Base-by-base conservation (phyloP, 2,329 filamentous ascomycete genomes). In the Triangularia setosa region DNA sequence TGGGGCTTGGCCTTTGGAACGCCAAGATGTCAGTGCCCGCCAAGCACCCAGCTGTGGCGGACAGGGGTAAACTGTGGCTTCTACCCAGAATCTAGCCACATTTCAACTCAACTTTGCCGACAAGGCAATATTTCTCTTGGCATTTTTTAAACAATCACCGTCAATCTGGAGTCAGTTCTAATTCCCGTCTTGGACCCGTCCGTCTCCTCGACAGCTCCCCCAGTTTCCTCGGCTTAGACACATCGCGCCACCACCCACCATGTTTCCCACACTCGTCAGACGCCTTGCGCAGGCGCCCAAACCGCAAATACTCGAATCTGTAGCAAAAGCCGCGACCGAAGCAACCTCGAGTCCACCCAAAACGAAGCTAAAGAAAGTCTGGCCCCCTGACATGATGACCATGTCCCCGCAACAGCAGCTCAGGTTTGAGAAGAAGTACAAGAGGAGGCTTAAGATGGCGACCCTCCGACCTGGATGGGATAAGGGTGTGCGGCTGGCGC, bases 401-500 rank as follows among this genome's bases (percentile, higher is more conserved):
- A 83, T 94, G 65, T 86, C 86, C 40, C 79, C 82, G 56, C 90
- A 90, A 75, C 87, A 93, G 73, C 88, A 93, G 76, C 90, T 93
- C 74, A 84, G 87, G 53, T 88, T 92, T 70, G 91, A 94, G 80
- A 87, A 90, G 75, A 88, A 90, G 73, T 93, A 90, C 78, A 90
- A 92, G 77, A 83, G 91, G 60, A 83, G 91, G 61, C 77, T 90
- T 25, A 81, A 83, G 64, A 76, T 90, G 30, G 68, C 69, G 85
- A 86, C 70, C 84, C 83, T 73, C 81, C 83, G 87, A 23, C 89
- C 89, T 8, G 75, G 77, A 57, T 91, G 88, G 87, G 82, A 84
- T 52, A 91, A 88, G 75, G 81, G 78, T 65, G 79, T 89, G 63
- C 87, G 86, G 75, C 78, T 92, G 67, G 82, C 83, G 58, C 90